These are phyloP conservation scores for Erysimum cheiri DNA, from an alignment of 441 rosid genomes.

Conservation along the genomic window DNA sequence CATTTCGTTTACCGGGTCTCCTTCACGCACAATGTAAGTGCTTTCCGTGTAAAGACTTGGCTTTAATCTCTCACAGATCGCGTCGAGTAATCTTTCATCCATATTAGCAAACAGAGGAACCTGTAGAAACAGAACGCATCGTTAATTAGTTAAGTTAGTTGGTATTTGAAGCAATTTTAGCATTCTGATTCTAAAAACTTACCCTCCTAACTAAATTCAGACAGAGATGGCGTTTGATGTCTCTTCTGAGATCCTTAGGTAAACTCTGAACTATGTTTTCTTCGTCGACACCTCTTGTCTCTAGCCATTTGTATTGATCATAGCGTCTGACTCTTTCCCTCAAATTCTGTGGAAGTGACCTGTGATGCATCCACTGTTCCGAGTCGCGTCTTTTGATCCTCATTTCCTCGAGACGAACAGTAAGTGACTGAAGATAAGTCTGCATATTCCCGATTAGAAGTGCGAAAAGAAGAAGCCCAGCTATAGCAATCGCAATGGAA, in stretches of 20 bases:
- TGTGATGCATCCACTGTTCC: constrained; percentile 98
- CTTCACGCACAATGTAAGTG: constrained; percentile 90
- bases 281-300: constrained; percentile 44
- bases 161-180: constrained; percentile 6
- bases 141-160: constrained; percentile 4
- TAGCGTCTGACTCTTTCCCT: constrained; percentile 46
- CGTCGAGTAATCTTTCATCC: constrained; percentile 91
- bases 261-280: constrained; percentile 62
- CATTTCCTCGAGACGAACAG: constrained; percentile 94
- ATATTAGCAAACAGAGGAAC: constrained; percentile 94
- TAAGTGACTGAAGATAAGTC: constrained; percentile 89
- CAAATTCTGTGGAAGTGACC: constrained; percentile 71
- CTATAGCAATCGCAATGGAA: constrained; percentile 79
- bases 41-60: constrained; percentile 84
- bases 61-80: constrained; percentile 89
- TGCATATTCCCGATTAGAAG: constrained; percentile 95
- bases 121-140: constrained; percentile 45
- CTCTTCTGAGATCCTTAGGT: constrained; percentile 93
- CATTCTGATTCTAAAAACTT: constrained; percentile 36
- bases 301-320: constrained; percentile 46
- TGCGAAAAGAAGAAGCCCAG: constrained; percentile 85
- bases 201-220: constrained; percentile 90
- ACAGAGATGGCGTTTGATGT: constrained; percentile 94
- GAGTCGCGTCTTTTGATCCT: constrained; percentile 95
- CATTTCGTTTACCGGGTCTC: constrained; percentile 95